phyloP scores from a whole-genome alignment of 108 stramenopile genomes.

The Epithemia pelagica region DNA sequence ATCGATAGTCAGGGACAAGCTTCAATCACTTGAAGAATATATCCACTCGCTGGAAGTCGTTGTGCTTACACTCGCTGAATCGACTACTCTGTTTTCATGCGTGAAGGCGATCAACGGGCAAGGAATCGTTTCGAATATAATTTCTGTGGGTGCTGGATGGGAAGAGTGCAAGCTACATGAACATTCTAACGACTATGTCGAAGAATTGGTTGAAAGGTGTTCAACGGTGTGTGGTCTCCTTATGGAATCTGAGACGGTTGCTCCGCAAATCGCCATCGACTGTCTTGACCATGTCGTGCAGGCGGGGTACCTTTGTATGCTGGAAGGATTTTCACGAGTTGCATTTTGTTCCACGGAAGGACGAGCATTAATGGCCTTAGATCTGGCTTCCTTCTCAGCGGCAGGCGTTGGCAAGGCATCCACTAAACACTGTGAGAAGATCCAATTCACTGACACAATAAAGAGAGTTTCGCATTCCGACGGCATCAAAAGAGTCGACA shows the following conservation, averaged over 20 bases:
- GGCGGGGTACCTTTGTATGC: slow-evolving; percentile 45
- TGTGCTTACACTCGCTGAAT: slow-evolving; percentile 26
- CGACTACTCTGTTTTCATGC: slow-evolving; percentile 24
- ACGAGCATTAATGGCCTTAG: slow-evolving; percentile 91
- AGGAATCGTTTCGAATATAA: slow-evolving; percentile 24
- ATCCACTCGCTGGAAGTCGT: slow-evolving; percentile 5
- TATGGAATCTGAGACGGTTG: slow-evolving; percentile 30
- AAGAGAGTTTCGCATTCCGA: slow-evolving; percentile 22
- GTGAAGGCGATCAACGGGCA: slow-evolving; percentile 32
- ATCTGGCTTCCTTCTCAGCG: slow-evolving; percentile 69
- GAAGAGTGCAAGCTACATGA: slow-evolving; percentile 62
- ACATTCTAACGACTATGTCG: slow-evolving; percentile 72
- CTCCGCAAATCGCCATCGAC: slow-evolving; percentile 23
- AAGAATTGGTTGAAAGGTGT: slow-evolving; percentile 43
- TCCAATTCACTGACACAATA: slow-evolving; percentile 19
- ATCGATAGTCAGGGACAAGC: neutral
- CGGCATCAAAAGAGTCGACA: slow-evolving; percentile 70
- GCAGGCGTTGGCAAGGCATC: slow-evolving; percentile 40
- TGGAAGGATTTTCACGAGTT: slow-evolving; percentile 84
- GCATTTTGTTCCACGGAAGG: slow-evolving; percentile 86
- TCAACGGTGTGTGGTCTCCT: slow-evolving; percentile 39
- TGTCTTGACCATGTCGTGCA: slow-evolving; percentile 60
- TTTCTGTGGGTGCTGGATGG: slow-evolving; percentile 50
- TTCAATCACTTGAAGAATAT: slow-evolving; percentile 19
- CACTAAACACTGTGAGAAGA: neutral